Base-by-base conservation (phyloP, 2,329 filamentous ascomycete genomes). In the Aspergillus calidoustus region DNA sequence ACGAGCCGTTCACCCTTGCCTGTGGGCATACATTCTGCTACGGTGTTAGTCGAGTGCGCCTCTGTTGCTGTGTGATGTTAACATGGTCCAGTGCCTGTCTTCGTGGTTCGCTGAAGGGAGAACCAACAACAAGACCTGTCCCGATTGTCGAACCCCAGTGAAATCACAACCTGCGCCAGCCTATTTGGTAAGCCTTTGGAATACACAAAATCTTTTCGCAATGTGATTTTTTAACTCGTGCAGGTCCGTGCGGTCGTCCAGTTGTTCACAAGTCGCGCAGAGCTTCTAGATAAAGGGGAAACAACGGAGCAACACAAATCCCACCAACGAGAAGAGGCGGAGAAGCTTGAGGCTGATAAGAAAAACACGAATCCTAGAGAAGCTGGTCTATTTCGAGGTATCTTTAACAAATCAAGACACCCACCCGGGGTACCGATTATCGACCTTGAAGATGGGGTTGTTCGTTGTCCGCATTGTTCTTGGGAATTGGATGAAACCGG, bases 11-110 rank as follows among this genome's bases (percentile, higher is more conserved):
- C 75, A 88, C 86, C 19, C 82, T 90, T 56, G 81, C 81, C 7
- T 91, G 89, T 69, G 89, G 89, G 3, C 89, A 91, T 73, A 90
- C 88, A 7, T 91, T 89, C 75, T 91, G 89, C 77, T 91, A 91
- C 72, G 86, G 84, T 49, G 85, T 87, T 66, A 74, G 83, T 76
- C 8, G 15, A 53, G 7, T 31, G 9, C 9, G 22, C 17, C 48
- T 53, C 15, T 19, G 23, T 23, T 9, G 6, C 5, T 19, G 4
- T 25, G 0, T 8, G 17, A 5, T 3, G 22, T 25, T 68, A 52
- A 67, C 71, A 76, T 69, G 71, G 72, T 11, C 30, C 72, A 87
- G 84, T 87, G 86, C 68, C 77, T 86, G 48, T 82, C 81, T 67
- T 84, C 82, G 63, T 86, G 83, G 83, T 86, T 85, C 70, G 73